Evolutionary conservation across 1,284 basidiomycete species (phyloP), one percentile per base, ranked within the genome.

Genomic region (Phenoliferia sp.): DNA sequence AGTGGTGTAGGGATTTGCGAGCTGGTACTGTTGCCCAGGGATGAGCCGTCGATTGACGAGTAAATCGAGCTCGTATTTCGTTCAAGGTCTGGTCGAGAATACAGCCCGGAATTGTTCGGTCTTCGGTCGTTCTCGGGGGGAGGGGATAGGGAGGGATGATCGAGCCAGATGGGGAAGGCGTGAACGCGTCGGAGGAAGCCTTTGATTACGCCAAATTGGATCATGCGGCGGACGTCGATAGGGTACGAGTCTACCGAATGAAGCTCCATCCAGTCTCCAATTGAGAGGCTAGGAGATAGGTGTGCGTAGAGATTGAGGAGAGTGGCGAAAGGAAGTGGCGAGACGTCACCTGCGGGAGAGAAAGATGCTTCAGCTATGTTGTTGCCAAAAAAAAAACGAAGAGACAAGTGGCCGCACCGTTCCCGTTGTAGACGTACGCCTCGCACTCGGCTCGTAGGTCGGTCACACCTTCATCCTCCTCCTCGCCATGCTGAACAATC

Each of bases 141-240:
- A 22, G 55, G 55, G 3, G 52, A 52, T 22, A 32, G 34, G n/a
- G 57, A 33, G 1, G 74, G 73, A 57, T 76, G 75, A 35, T 74
- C 75, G 33, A 76, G 68, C 75, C 75, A 76, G 48, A 96, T 82
- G 0, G 96, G 96, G 84, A 90, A 99, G 22, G 94, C 87, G 77
- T 97, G 92, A 0, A 98, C 88, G 48, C 96, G 84, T 9, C 92
- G 87, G 17, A 99, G 83, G 77, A 98, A 99, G 0, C 94, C 94
- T 81, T 99, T 99, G 80, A 99, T 96, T n/a, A 97, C 90, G 17
- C 95, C 96, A 76, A 99, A 99, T 70, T 90, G 93, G n/a, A 94
- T 88, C 78, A 99, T 96, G 19, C 96, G 86, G 6, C 95, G 85
- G 10, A 92, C 86, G 77, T 99, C 96, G 65, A 99, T 89, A 1